Evolutionary conservation across 306 rosid species (phyloP), one percentile per base, ranked within the genome.

Genomic region (Parietaria judaica): DNA sequence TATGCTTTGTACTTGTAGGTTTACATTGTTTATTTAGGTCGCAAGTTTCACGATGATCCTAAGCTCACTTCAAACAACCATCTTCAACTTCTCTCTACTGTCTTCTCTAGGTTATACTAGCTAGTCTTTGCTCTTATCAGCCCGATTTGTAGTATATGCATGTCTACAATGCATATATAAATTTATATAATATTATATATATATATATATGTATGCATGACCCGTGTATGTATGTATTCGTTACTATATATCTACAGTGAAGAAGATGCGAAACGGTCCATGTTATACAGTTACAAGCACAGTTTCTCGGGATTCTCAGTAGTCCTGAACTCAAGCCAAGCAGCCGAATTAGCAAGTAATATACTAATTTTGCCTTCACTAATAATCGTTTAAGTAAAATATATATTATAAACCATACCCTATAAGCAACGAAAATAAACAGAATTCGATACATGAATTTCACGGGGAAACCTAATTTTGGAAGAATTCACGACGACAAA

Each of bases 241-340:
- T 11, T 50, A 8, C 14, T 50, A 50, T 14, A 50, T 13, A 8
- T 10, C 47, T 69, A 44, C 60, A 82, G 87, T 65, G 72, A 73
- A 58, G 75, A 79, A 68, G 87, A 76, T 61, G 82, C 81, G 12
- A 62, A 71, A 23, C 51, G 47, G 37, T 73, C 84, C 66, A 76
- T 82, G 72, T 68, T 82, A 50, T 79, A 82, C 58, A 82, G 82
- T 73, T 82, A 82, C 82, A 76, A 73, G 70, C 68, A 74, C 60
- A 70, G 80, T 48, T 73, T 82, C 74, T 82, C 87, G 17, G 87
- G 87, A 60, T 79, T 82, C 66, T 78, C 87, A 3, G 84, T 82
- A 23, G 68, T 70, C 75, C 80, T 82, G 60, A 71, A 73, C 68
- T 59, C 82, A 56, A 73, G 72, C 51, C 87, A 82, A 61, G 84